Base-by-base conservation (phyloP, 257 asterid species). In the Nicotiana benthamiana region DNA sequence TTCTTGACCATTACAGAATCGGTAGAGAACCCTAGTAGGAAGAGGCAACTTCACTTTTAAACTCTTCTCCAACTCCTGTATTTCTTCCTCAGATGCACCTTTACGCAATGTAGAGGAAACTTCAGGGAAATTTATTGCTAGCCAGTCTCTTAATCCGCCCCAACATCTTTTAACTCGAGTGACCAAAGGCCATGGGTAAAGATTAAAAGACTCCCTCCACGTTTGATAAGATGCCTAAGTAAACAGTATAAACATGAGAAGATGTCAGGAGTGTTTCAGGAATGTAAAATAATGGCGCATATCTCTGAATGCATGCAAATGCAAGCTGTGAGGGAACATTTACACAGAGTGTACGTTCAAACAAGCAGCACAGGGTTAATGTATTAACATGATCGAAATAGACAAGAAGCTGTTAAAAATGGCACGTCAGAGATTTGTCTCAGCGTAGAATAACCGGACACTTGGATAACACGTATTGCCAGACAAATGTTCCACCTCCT, bases 111-210 rank as follows among this genome's bases (percentile, higher is more conserved):
- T 93, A 76, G 91, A 88, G 87, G 90, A 85, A 80, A 84, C 86
- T 87, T 92, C 97, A 10, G 98, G 97, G 79, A 88, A 93, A 83
- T 95, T 90, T 27, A 67, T 76, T 1, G 86, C 80, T 66, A 90
- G 59, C 98, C 99, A 95, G 72, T 70, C 88, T 84, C 87, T 95
- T 12, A 95, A 85, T 28, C 82, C 83, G 85, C 80, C 80, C 98
- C 99, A 95, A 82, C 94, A 93, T 79, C 83, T 87, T 81, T 89
- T 90, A 60, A 87, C 94, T 28, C 97, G 88, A 13, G n/a, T 75
- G 79, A 95, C 97, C 65, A 95, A 91, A 26, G 97, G 40, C 99
- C 99, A 95, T 2, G 99, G 97, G 77, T 95, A 95, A 89, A 76
- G 83, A 65, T 84, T 62, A 80, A 95, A 95, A 72, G 84, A 90